A percentile compares a stretch with the other conserved stretches of the same genome.
Evolutionary conservation across 108 stramenopile species (phyloP).

Genomic region (Cylindrotheca closterium): DNA sequence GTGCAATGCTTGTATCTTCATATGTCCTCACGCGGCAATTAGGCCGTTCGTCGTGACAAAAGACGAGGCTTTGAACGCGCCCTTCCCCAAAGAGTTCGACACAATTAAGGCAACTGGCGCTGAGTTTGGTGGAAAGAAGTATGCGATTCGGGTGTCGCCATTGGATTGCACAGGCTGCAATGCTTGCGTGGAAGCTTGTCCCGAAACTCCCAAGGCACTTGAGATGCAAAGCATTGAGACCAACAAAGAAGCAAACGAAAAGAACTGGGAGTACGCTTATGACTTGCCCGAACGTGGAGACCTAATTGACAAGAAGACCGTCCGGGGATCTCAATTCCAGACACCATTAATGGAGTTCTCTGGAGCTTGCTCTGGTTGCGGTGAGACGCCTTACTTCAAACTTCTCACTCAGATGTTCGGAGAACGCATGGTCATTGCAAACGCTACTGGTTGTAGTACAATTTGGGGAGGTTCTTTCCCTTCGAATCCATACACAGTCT

Average conservation of each 20-base stretch:
- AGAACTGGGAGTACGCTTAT: conserved; percentile 60
- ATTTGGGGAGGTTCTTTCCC: conserved; percentile 73
- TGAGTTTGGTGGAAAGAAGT: conserved; percentile 56
- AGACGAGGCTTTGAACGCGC: conserved; percentile 47
- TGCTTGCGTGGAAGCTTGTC: conserved; percentile 67
- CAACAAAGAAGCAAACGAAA: conserved; percentile 26
- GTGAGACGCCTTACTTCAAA: conserved; percentile 70
- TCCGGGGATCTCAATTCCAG: conserved; percentile 65
- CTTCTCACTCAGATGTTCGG: conserved; percentile 65
- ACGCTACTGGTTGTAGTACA: conserved; percentile 58
- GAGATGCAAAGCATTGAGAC: conserved; percentile 55
- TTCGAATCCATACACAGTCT: conserved; percentile 63
- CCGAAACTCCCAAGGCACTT: conserved; percentile 61
- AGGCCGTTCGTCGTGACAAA: conserved; percentile 61
- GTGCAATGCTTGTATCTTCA: conserved; percentile 65
- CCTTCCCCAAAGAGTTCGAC: conserved; percentile 44
- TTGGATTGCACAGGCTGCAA: conserved; percentile 68
- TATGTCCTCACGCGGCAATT: conserved; percentile 65
- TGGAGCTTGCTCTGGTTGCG: conserved; percentile 62
- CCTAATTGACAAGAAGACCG: conserved; percentile 46
- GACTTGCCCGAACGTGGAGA: conserved; percentile 57
- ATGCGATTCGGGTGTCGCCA: conserved; percentile 52
- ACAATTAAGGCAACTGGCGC: conserved; percentile 45
- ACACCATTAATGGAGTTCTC: conserved; percentile 67
- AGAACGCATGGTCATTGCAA: conserved; percentile 67